Evolutionary conservation across 2,329 filamentous ascomycete species (phyloP), one percentile per base, ranked within the genome.

Genomic region (Didymella glomerata): DNA sequence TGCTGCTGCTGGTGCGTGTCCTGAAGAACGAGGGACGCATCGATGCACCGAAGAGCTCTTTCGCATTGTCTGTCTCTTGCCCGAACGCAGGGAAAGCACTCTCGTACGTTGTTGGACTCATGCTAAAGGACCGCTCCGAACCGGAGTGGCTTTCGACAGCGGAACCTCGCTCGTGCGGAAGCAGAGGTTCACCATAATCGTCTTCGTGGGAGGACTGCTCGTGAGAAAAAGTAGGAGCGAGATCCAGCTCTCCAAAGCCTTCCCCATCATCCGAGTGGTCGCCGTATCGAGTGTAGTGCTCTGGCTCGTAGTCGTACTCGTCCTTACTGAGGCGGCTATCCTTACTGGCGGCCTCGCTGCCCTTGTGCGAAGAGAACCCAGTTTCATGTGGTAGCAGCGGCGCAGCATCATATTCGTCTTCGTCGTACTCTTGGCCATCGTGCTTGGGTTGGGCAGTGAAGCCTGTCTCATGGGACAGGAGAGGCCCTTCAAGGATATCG

Each of bases 371-470:
- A 48, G 71, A 47, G 54, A 63, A 61, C 4, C 60, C 61, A 53
- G 73, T 72, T 61, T 80, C 78, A 38, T 80, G 77, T 22, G 71
- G 69, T 42, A 79, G 64, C 1, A 79, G 68, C 20, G 77, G 78
- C 20, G 68, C 64, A 9, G 66, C 57, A 25, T 72, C 68, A 16
- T 68, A 63, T 22, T 73, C 70, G 36, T 71, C 67, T 10, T 66
- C 57, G 2, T 66, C 64, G 28, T 68, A 54, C 47, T 60, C 57
- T 13, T 47, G 41, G 18, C 48, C 27, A 2, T 47, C 41, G 40
- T 41, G 27, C 27, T 45, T 56, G 3, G 48, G 9, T 7, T 30
- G 18, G 18, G 24, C 18, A 8, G 44, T 50, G 8, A 58, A 55
- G 28, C 48, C 55, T 11, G 58, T 62, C 46, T 73, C 71, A 34